These are phyloP conservation scores for Porosira glacialis DNA, from an alignment of 352 stramenopile species.

Conservation along the genomic window DNA sequence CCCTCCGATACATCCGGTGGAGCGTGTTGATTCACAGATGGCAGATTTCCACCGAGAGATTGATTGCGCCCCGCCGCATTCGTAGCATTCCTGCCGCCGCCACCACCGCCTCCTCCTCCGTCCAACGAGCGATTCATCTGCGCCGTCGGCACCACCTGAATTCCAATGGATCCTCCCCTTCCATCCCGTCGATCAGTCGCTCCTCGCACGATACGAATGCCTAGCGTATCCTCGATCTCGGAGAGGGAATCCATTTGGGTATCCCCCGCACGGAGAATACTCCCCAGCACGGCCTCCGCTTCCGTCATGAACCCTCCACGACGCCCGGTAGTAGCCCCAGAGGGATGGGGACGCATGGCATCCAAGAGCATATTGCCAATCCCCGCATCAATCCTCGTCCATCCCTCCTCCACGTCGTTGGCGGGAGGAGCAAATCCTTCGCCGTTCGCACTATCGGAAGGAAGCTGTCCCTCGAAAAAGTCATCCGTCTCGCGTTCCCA, in stretches of 20 bases:
- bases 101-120: no score
- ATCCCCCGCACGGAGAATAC: slow-evolving; percentile 63
- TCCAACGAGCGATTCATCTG: not conserved
- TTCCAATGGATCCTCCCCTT: slow-evolving; percentile 10
- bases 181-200: slow-evolving; percentile 15
- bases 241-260: slow-evolving; percentile 50
- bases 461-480: slow-evolving; percentile 51
- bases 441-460: slow-evolving; percentile 30
- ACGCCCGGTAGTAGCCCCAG: slow-evolving; percentile 8
- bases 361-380: slow-evolving; percentile 38
- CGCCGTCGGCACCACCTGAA: not conserved
- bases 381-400: slow-evolving; percentile 69
- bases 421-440: slow-evolving; percentile 15
- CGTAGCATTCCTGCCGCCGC: no score
- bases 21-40: no score
- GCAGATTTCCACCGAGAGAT: no score
- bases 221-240: slow-evolving; percentile 73
- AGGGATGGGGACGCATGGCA: slow-evolving; percentile 17
- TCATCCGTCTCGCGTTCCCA: slow-evolving; percentile 34
- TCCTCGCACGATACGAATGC: slow-evolving; percentile 64
- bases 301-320: slow-evolving; percentile 55
- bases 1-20: no score
- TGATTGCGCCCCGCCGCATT: no score
- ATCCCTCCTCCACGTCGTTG: slow-evolving; percentile 58
- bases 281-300: slow-evolving; percentile 74